Evolutionary conservation across 768 basidiomycete genomes (phyloP), one percentile per base, ranked within the genome.

Genomic region (Clitopilus hobsonii): DNA sequence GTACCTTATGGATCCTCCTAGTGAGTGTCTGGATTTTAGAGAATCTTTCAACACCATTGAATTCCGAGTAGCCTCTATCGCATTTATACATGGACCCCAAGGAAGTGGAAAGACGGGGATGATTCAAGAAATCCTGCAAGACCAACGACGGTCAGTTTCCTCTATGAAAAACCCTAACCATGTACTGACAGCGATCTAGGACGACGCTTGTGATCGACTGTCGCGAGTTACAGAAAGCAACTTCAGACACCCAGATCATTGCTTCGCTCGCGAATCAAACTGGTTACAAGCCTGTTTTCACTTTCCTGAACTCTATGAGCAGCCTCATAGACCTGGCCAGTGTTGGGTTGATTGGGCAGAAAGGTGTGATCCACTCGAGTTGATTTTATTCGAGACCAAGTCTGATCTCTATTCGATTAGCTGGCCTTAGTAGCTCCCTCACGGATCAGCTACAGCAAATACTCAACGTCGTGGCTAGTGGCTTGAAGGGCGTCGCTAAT

Each of bases 331-430:
- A 98, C 66, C 78, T 98, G n/a, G 94, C 92, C 1, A 88, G 86
- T 56, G 82, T 94, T 38, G 95, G 95, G 1, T 64, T 98, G n/a
- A 97, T 97, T 61, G 97, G 97, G 2, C 93, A 97, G 65, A 98
- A 98, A 74, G 83, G 91, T 88, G 53, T n/a, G 49, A 32, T 16
- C 5, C 50, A 24, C 30, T 38, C 49, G 16, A 7, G n/a, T 25
- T 30, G 5, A 8, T 28, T 16, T 29, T 54, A 8, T 22, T 32
- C 45, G n/a, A n/a, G n/a, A n/a, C n/a, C n/a, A n/a, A n/a, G n/a
- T n/a, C n/a, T n/a, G n/a, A n/a, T n/a, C n/a, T n/a, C n/a, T n/a
- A n/a, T n/a, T n/a, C n/a, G n/a, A 45, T 26, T 56, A 94, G 95
- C 91, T 22, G 94, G 97, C 16, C 74, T 98, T 59, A 87, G 85